Percentiles rank a stretch among this genome's conserved stretches.
Conservation (phyloP, 345 rosid species). For the Salix brachista region DNA sequence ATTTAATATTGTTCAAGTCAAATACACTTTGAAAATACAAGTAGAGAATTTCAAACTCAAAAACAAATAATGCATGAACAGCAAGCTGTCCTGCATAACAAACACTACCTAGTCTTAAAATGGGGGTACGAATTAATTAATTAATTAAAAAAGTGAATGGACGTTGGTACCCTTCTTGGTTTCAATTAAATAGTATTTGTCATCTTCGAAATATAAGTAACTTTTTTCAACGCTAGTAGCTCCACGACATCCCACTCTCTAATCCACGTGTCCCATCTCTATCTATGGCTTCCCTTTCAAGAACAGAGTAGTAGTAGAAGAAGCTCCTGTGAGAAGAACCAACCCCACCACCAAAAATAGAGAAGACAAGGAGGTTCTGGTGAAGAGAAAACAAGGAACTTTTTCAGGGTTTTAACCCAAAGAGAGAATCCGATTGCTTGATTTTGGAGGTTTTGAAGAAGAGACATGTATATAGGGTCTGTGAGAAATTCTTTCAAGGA, state of each 20-base stretch:
- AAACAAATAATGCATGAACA: too few species aligned
- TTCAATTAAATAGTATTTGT: neutral
- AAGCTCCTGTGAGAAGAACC: conserved; percentile 13
- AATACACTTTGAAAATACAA: too few species aligned
- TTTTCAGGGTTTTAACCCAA: neutral
- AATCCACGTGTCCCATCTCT: conserved; percentile 28
- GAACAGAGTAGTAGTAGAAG: conserved; percentile 26
- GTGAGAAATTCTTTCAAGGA: conserved; percentile 56
- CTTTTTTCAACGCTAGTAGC: neutral
- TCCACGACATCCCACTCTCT: conserved; percentile 8
- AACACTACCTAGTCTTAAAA: neutral
- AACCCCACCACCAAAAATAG: conserved; percentile 16
- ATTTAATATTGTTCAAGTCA: too few species aligned
- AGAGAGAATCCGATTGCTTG: neutral
- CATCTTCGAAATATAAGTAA: neutral
- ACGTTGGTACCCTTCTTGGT: neutral
- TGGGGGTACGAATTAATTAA: neutral
- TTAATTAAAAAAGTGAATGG: neutral
- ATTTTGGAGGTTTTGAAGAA: neutral
- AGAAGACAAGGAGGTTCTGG: conserved; percentile 13
- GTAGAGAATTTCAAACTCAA: too few species aligned
- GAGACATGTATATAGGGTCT: conserved; percentile 43
- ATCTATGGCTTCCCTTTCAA: conserved; percentile 20
- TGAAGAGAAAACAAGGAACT: neutral
- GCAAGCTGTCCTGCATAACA: neutral